Percentiles rank a stretch among this genome's conserved stretches.
These are phyloP conservation scores for Chimonanthus praecox DNA, from an alignment of 164 flowering plant genomes.

Conservation along the genomic window DNA sequence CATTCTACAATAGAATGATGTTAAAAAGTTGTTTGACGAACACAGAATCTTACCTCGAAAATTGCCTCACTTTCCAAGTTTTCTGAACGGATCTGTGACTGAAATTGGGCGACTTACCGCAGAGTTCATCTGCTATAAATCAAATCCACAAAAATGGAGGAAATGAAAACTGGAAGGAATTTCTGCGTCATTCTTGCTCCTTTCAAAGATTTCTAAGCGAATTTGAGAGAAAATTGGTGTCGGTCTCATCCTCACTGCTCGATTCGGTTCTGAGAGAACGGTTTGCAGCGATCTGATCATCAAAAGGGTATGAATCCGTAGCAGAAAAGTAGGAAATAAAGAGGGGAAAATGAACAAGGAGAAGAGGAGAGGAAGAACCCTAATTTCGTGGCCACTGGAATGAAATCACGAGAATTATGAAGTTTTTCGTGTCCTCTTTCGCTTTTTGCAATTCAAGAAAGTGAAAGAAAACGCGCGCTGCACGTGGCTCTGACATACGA, in stretches of 20 bases:
- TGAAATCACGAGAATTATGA: no score
- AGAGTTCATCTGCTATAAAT: neutral
- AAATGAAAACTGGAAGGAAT: no score
- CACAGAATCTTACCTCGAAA: no score
- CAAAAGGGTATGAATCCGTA: neutral
- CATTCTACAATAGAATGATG: neutral
- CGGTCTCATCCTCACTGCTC: neutral
- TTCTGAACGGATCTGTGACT: neutral
- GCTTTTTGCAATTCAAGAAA: no score
- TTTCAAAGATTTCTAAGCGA: neutral
- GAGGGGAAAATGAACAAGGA: neutral
- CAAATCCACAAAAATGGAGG: neutral
- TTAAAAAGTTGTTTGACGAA: neutral
- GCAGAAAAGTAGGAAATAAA: neutral
- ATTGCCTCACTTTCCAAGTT: neutral
- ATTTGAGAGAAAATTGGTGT: neutral
- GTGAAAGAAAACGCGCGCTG: no score
- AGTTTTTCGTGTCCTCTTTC: no score
- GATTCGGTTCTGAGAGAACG: neutral
- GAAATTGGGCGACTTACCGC: neutral
- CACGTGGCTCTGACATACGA: no score
- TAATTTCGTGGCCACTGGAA: neutral
- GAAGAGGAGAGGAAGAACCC: neutral
- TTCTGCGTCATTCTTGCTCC: neutral
- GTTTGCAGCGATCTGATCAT: neutral